Percentiles rank a stretch among this genome's conserved stretches.
Conservation (phyloP, 768 basidiomycete genomes). For the Hemileccinum rubropunctum region DNA sequence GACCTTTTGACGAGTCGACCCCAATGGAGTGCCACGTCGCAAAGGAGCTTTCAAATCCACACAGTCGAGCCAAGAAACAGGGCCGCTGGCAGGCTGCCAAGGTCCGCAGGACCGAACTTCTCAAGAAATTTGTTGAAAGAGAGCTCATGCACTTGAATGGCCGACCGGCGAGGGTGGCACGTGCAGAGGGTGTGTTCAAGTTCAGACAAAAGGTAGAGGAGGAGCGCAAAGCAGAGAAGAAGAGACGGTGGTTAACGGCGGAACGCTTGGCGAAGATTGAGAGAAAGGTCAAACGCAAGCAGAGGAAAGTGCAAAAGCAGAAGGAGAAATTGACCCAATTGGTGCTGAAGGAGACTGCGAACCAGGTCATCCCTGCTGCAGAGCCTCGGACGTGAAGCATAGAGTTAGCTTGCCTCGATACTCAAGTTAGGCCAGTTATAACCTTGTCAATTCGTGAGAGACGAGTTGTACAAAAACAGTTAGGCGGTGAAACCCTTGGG, state of each 20-base stretch:
- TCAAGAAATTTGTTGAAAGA: conserved; percentile 51
- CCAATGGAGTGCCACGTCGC: conserved; percentile 66
- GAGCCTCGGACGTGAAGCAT: conserved; percentile 5
- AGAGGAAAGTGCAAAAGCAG: conserved; percentile 43
- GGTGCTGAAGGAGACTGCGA: conserved; percentile 49
- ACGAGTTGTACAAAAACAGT: too few relatives aligned
- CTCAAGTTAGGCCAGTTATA: too few relatives aligned
- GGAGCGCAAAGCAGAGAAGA: conserved; percentile 58
- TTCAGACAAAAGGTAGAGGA: conserved; percentile 60
- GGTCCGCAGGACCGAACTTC: conserved; percentile 44
- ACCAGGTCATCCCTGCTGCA: conserved; percentile 53
- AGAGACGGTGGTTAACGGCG: conserved; percentile 47
- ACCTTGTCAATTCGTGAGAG: too few relatives aligned
- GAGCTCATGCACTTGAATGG: conserved; percentile 58
- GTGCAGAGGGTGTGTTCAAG: conserved; percentile 73
- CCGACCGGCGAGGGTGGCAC: conserved; percentile 59
- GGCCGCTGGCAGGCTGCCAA: conserved; percentile 66
- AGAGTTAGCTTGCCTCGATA: background rate
- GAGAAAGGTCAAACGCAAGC: conserved; percentile 37
- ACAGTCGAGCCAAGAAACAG: conserved; percentile 80
- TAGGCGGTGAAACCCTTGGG: too few relatives aligned
- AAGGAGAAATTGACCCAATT: conserved; percentile 56
- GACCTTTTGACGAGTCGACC: conserved; percentile 46
- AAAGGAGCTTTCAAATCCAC: conserved; percentile 77
- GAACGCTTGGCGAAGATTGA: conserved; percentile 38